These are phyloP conservation scores for Betula pendula DNA, from an alignment of 306 rosid species.

Conservation along the genomic window DNA sequence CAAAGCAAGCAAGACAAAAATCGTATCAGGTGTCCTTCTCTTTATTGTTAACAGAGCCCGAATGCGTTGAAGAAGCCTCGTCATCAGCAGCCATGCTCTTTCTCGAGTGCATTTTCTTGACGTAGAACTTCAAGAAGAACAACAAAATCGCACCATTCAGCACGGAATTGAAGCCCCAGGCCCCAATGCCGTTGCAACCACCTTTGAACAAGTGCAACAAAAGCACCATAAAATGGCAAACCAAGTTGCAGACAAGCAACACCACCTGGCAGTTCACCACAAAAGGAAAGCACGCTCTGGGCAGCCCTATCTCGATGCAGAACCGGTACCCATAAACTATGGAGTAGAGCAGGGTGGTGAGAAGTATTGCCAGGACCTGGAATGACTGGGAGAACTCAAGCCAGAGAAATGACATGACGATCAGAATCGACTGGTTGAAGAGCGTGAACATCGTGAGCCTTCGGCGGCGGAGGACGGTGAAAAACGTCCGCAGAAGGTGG, in stretches of 20 bases:
- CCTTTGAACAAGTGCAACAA: constrained; percentile 59
- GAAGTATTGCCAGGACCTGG: constrained; percentile 58
- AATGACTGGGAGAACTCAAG: constrained; percentile 75
- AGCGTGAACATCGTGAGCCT: constrained; percentile 47
- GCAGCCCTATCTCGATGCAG: constrained; percentile 55
- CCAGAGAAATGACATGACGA: constrained; percentile 67
- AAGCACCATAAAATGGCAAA: constrained; percentile 62
- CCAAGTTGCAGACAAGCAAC: constrained; percentile 48
- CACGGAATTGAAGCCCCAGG: constrained; percentile 63
- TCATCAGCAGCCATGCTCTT: constrained; percentile 5
- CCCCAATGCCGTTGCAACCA: constrained; percentile 84
- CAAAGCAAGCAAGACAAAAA: neutral
- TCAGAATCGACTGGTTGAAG: constrained; percentile 47
- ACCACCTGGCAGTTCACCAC: constrained; percentile 42
- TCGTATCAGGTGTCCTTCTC: neutral
- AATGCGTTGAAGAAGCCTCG: neutral
- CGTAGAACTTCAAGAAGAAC: constrained; percentile 49
- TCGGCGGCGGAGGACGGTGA: constrained; percentile 49
- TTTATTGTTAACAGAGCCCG: too few relatives aligned
- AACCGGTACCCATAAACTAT: constrained; percentile 59
- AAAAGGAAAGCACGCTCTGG: constrained; percentile 34
- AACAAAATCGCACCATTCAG: constrained; percentile 53
- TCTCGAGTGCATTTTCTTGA: constrained; percentile 24
- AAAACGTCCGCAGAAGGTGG: constrained; percentile 57
- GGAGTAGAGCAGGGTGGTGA: constrained; percentile 43